Conservation (phyloP, 371 early-diverging fungal species). For the Haplosporangium sp. region DNA sequence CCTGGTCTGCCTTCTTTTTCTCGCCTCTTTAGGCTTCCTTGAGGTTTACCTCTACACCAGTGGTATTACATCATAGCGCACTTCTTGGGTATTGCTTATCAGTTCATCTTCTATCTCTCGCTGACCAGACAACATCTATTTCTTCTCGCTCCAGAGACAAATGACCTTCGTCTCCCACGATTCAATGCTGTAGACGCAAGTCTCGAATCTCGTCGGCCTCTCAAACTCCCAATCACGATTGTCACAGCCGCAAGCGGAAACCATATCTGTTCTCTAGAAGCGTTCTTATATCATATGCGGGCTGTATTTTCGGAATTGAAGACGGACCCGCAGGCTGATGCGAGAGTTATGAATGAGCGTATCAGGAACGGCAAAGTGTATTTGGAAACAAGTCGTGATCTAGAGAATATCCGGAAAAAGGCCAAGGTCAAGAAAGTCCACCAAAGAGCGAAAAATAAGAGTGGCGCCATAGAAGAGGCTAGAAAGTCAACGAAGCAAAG, state of each 20-base stretch:
- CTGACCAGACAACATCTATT: too few species aligned
- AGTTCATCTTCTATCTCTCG: too few species aligned
- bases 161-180: slow-evolving; percentile 2
- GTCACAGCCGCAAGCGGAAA: slow-evolving; percentile 71
- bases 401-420: slow-evolving; percentile 13
- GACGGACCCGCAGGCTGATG: slow-evolving; percentile 1
- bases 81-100: too few species aligned
- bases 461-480: background rate
- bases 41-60: too few species aligned
- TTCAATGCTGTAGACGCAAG: slow-evolving; percentile 25
- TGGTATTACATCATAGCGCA: too few species aligned
- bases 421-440: background rate
- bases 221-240: slow-evolving; percentile 56
- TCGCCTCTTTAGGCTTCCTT: too few species aligned
- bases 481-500: background rate
- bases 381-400: slow-evolving; percentile 25
- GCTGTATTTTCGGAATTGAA: background rate
- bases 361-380: slow-evolving; percentile 1
- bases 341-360: background rate
- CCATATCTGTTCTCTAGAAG: slow-evolving; percentile 68
- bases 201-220: slow-evolving; percentile 22
- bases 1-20: too few species aligned
- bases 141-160: slow-evolving; percentile 2
- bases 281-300: slow-evolving; percentile 62
- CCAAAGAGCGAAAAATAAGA: background rate